These are phyloP conservation scores for Tetragonia tetragonoides DNA, from an alignment of 148 eudicot genomes.

Conservation along the genomic window DNA sequence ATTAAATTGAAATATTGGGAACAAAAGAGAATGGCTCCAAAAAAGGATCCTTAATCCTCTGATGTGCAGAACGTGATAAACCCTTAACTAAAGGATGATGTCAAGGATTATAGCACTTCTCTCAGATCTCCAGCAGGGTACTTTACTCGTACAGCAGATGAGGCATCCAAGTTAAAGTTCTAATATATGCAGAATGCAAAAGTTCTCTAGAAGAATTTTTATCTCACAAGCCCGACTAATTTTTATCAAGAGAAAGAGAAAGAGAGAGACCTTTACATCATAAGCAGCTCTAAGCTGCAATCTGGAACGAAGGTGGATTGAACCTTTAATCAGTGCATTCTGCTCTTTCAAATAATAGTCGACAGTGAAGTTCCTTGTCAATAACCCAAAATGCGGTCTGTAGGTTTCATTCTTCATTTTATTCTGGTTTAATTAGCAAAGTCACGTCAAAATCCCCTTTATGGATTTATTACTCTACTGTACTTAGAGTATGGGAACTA, in stretches of 20 bases:
- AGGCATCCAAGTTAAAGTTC: not conserved
- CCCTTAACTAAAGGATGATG: not conserved
- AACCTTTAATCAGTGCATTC: slow-evolving; percentile 35
- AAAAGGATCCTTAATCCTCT: not conserved
- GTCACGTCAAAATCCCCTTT: slow-evolving; percentile 25
- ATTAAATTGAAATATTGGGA: too few relatives aligned
- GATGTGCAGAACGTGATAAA: not conserved
- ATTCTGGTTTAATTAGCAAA: slow-evolving; percentile 41
- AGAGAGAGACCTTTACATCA: slow-evolving; percentile 36
- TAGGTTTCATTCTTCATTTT: slow-evolving; percentile 32
- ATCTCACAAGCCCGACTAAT: not conserved
- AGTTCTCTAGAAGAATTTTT: too few relatives aligned
- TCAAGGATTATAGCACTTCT: not conserved
- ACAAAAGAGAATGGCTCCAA: not conserved
- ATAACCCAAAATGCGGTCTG: slow-evolving; percentile 36
- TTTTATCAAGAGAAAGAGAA: not conserved
- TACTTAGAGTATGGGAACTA: not conserved
- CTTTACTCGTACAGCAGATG: not conserved
- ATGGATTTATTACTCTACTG: not conserved
- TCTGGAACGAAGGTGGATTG: slow-evolving; percentile 31
- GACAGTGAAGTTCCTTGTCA: slow-evolving; percentile 33
- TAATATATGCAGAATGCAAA: not conserved
- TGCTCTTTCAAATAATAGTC: slow-evolving; percentile 42
- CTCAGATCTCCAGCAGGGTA: not conserved
- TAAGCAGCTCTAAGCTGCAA: slow-evolving; percentile 44